Percentiles rank a stretch among this genome's conserved stretches.
phyloP scores from a whole-genome alignment of 2,329 filamentous ascomycete species.

The Akanthomyces lecanii region DNA sequence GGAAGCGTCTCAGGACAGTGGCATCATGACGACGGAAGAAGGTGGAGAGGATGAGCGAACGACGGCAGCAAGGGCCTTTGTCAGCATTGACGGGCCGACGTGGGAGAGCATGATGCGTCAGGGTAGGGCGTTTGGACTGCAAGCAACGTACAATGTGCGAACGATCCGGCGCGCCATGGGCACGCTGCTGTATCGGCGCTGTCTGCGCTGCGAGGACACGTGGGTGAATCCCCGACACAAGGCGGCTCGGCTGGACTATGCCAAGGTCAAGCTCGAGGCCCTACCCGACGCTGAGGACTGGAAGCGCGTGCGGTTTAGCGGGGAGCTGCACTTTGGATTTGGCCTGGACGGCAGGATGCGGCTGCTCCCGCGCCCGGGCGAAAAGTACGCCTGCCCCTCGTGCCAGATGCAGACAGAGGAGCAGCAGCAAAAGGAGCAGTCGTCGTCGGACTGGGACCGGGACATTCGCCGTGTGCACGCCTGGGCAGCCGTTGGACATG shows the following conservation, averaged over 20 bases:
- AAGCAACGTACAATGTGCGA: slow-evolving; percentile 30
- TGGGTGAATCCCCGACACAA: slow-evolving; percentile 30
- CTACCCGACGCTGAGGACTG: slow-evolving; percentile 31
- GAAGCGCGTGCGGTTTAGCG: slow-evolving; percentile 33
- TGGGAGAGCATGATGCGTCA: slow-evolving; percentile 3
- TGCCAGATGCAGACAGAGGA: slow-evolving; percentile 22
- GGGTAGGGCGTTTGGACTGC: slow-evolving; percentile 31
- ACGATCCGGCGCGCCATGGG: slow-evolving; percentile 37
- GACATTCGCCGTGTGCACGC: slow-evolving; percentile 33
- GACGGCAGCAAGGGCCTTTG: background rate
- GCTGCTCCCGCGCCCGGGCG: slow-evolving; percentile 32
- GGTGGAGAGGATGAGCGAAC: background rate
- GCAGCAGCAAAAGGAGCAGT: background rate
- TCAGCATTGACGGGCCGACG: background rate
- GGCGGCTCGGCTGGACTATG: slow-evolving; percentile 33
- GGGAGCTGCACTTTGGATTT: slow-evolving; percentile 37
- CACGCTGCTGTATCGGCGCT: slow-evolving; percentile 33
- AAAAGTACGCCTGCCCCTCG: slow-evolving; percentile 27
- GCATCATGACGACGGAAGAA: background rate
- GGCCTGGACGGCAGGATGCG: slow-evolving; percentile 35
- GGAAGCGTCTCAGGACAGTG: background rate
- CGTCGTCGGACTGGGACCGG: slow-evolving; percentile 28
- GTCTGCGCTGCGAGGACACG: slow-evolving; percentile 28
- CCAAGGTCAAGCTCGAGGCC: slow-evolving; percentile 30
- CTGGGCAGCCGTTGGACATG: slow-evolving; percentile 34